Conservation (phyloP, 2,329 filamentous ascomycete genomes). For the Rutstroemia sp. region DNA sequence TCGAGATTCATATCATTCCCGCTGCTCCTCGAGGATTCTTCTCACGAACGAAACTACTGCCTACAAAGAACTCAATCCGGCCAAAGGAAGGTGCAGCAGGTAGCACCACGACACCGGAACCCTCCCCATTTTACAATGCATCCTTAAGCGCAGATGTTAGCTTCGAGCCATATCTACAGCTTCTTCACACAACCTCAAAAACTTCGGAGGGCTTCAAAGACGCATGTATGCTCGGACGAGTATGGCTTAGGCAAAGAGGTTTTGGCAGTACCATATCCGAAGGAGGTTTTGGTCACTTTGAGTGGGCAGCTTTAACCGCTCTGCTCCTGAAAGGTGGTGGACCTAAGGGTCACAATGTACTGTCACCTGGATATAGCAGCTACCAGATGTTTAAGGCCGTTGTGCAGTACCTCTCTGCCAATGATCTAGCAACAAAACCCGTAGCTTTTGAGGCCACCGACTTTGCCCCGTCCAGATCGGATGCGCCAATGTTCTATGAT, state of each 20-base stretch:
- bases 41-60: constrained; percentile 60
- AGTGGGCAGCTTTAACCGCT: constrained; percentile 78
- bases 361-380: constrained; percentile 77
- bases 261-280: constrained; percentile 60
- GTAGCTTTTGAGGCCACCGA: constrained; percentile 40
- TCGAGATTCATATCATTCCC: constrained; percentile 68
- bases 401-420: constrained; percentile 75
- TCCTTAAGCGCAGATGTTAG: constrained; percentile 72
- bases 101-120: constrained; percentile 30
- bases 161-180: constrained; percentile 65
- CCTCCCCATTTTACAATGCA: constrained; percentile 85
- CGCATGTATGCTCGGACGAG: constrained; percentile 75
- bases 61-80: constrained; percentile 63
- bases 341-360: constrained; percentile 59
- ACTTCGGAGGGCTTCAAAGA: constrained; percentile 57
- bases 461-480: constrained; percentile 36
- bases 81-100: constrained; percentile 40
- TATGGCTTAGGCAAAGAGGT: constrained; percentile 85
- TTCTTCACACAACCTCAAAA: constrained; percentile 62
- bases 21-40: constrained; percentile 65
- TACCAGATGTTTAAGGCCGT: constrained; percentile 93
- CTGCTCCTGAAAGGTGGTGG: constrained; percentile 74
- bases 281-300: constrained; percentile 89
- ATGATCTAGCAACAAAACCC: constrained; percentile 63
- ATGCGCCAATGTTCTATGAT: constrained; percentile 70